Conservation (phyloP, 305 asterid species). For the Fraxinus latifolia region DNA sequence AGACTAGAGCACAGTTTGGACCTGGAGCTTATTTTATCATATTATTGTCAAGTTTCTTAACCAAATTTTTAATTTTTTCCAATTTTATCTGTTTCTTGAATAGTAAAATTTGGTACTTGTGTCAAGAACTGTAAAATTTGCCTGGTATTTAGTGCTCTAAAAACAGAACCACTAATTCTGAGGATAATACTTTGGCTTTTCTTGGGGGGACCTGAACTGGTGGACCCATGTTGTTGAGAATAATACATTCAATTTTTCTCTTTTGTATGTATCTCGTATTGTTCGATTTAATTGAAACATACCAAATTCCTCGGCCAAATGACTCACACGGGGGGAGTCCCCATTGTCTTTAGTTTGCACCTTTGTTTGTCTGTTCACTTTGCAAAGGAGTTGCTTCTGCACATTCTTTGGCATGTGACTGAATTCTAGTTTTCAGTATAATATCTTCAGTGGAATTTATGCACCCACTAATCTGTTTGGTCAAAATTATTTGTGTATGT, state of each 20-base stretch:
- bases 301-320: neutral
- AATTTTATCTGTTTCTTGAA: neutral
- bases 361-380: neutral
- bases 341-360: neutral
- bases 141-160: slow-evolving; percentile 3
- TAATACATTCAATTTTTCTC: neutral
- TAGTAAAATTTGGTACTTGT: neutral
- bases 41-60: slow-evolving; percentile 7
- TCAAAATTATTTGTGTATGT: neutral
- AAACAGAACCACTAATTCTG: slow-evolving; percentile 13
- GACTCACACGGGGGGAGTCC: neutral
- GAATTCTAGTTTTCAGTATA: neutral
- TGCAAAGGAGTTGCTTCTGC: neutral
- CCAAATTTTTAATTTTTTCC: neutral
- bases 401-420: neutral
- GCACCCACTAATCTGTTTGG: neutral
- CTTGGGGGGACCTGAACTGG: neutral
- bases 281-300: neutral
- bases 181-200: slow-evolving; percentile 13
- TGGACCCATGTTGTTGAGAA: slow-evolving; percentile 1
- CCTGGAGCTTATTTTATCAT: neutral
- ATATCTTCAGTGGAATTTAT: neutral
- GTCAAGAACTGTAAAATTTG: slow-evolving; percentile 6
- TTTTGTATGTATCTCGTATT: neutral
- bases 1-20: neutral